Percentiles rank a stretch among this genome's conserved stretches.
phyloP scores from a whole-genome alignment of 1,139 yeast genomes.

The Pneumocystis murina region DNA sequence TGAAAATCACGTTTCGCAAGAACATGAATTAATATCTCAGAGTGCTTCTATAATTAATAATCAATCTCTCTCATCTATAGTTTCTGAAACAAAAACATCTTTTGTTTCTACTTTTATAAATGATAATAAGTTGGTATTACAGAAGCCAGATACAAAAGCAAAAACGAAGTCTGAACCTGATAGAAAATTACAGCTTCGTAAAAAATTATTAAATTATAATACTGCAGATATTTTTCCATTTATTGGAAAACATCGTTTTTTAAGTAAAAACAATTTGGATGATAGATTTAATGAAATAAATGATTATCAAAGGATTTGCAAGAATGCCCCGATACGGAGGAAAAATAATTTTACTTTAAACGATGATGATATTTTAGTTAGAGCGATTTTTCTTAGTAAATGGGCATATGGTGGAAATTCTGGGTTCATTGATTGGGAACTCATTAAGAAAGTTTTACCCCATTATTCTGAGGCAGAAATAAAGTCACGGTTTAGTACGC shows the following conservation, averaged over 20 bases:
- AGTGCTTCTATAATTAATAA: not conserved
- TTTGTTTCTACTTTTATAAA: not conserved
- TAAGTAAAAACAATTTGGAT: not conserved
- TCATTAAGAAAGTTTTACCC: not conserved
- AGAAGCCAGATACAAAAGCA: not conserved
- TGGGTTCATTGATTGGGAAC: not conserved
- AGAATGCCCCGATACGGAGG: not conserved
- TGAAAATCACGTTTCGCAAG: not conserved
- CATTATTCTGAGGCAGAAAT: not conserved
- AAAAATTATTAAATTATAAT: not conserved
- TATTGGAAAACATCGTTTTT: not conserved
- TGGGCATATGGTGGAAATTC: not conserved
- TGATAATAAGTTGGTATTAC: not conserved
- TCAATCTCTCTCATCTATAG: not conserved
- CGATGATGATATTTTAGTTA: not conserved
- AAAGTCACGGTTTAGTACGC: not conserved
- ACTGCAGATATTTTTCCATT: not conserved
- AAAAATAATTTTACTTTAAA: not conserved
- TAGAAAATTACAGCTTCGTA: not conserved
- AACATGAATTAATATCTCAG: not conserved
- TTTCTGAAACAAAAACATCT: not conserved
- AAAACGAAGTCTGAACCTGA: not conserved
- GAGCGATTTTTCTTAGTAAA: not conserved
- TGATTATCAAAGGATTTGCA: not conserved
- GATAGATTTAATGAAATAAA: not conserved